Evolutionary conservation across 202 grass and related monocot genomes (phyloP).

Genomic region (Zizania palustris): DNA sequence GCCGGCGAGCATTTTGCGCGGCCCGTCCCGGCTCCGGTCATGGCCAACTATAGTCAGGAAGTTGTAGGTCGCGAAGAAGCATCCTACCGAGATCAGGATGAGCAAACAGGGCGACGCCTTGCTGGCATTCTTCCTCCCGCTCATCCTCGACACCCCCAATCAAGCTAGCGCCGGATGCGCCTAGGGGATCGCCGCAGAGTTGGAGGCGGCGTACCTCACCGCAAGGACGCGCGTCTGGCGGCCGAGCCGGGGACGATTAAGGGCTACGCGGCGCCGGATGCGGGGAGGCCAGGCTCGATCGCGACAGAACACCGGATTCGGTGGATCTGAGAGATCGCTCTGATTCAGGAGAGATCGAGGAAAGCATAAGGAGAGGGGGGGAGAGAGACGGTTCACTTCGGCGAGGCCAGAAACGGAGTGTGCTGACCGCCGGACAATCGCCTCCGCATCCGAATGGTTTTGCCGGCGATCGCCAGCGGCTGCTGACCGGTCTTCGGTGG

Average conservation of each 20-base stretch:
- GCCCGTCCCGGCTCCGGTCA: slow-evolving; percentile 38
- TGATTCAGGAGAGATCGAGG: not conserved
- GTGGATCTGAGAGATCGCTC: slow-evolving; percentile 44
- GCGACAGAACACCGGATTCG: not conserved
- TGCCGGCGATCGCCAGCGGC: slow-evolving; percentile 14
- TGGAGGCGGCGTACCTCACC: not conserved
- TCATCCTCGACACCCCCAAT: slow-evolving; percentile 42
- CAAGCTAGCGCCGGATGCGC: not conserved
- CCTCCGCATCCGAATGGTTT: slow-evolving; percentile 13
- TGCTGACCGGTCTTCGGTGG: slow-evolving; percentile 6
- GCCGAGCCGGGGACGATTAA: not conserved
- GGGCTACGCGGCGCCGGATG: not conserved
- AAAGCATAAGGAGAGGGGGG: not conserved
- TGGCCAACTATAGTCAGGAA: slow-evolving; percentile 60
- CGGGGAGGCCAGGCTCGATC: not conserved
- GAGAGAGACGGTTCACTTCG: not conserved
- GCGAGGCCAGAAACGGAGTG: not conserved
- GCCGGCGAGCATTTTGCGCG: slow-evolving; percentile 40
- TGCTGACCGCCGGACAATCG: not conserved
- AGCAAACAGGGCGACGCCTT: slow-evolving; percentile 64
- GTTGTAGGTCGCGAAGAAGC: slow-evolving; percentile 85
- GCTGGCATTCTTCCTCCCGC: slow-evolving; percentile 64
- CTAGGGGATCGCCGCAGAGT: no score
- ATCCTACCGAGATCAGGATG: slow-evolving; percentile 56
- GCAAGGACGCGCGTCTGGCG: not conserved